These are phyloP conservation scores for Cyathus olla DNA, from an alignment of 1,284 basidiomycete genomes.

Conservation along the genomic window DNA sequence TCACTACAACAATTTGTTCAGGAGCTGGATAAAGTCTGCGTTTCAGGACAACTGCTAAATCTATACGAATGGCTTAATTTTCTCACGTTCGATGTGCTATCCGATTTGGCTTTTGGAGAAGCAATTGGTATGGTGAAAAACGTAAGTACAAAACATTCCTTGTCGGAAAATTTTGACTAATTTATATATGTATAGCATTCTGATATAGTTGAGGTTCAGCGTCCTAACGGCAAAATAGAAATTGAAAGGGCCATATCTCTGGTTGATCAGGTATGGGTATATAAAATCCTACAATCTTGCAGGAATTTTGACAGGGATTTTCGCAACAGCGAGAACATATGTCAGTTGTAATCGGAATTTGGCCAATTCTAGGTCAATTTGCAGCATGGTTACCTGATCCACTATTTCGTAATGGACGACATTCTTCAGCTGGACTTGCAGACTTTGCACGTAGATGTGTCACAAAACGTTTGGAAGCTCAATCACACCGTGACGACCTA, in stretches of 20 bases:
- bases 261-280: constrained; percentile 30
- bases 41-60: constrained; percentile 22
- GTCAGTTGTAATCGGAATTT: constrained; percentile 27
- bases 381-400: constrained; percentile 31
- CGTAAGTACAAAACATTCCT: not conserved
- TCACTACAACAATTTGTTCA: constrained; percentile 17
- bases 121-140: constrained; percentile 57
- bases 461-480: constrained; percentile 14
- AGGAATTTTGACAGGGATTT: not conserved
- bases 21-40: constrained; percentile 25
- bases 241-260: constrained; percentile 33
- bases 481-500: not conserved
- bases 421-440: constrained; percentile 24
- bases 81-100: constrained; percentile 58
- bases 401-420: constrained; percentile 22
- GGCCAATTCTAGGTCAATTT: constrained; percentile 17
- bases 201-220: constrained; percentile 27
- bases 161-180: not conserved
- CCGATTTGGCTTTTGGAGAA: constrained; percentile 54
- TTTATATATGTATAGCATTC: constrained; percentile 21
- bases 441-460: constrained; percentile 26
- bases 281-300: not conserved
- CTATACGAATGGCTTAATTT: constrained; percentile 53
- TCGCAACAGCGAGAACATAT: constrained; percentile 30
- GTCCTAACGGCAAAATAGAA: constrained; percentile 15